A percentile compares a stretch with the other conserved stretches of the same genome.
Conservation (phyloP, 805 yeast species). For the Kregervanrija fluxuum region DNA sequence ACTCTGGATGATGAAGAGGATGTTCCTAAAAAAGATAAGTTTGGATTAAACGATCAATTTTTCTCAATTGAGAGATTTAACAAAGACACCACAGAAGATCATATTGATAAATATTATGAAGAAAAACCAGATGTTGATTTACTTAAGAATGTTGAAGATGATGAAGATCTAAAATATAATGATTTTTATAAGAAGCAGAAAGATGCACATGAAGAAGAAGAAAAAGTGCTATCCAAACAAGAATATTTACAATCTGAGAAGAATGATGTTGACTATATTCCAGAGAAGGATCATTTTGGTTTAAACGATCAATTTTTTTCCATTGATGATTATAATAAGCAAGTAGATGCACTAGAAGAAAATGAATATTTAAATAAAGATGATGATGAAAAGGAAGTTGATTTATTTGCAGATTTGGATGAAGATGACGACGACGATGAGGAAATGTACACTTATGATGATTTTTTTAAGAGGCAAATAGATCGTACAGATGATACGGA, state of each 20-base stretch:
- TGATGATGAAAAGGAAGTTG: slow-evolving; percentile 44
- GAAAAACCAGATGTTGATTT: background rate
- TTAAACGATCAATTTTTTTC: slow-evolving; percentile 80
- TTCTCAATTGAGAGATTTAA: slow-evolving; percentile 75
- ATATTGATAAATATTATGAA: too few species aligned
- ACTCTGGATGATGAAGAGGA: slow-evolving; percentile 23
- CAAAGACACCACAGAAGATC: slow-evolving; percentile 3
- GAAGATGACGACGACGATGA: slow-evolving; percentile 38
- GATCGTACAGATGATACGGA: slow-evolving; percentile 11
- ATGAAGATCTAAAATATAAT: slow-evolving; percentile 31
- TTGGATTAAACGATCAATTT: slow-evolving; percentile 75
- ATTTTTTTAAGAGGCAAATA: slow-evolving; percentile 46
- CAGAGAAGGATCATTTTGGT: slow-evolving; percentile 48
- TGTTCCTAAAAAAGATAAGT: slow-evolving; percentile 37
- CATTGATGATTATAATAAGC: slow-evolving; percentile 58
- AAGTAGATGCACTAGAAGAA: slow-evolving; percentile 21
- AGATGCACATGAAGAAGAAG: slow-evolving; percentile 35
- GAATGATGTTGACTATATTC: slow-evolving; percentile 17
- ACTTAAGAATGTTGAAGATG: slow-evolving; percentile 19
- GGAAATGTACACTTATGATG: slow-evolving; percentile 51
- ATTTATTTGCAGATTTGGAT: slow-evolving; percentile 44
- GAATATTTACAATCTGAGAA: slow-evolving; percentile 13
- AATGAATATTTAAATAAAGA: slow-evolving; percentile 38
- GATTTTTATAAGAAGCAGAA: slow-evolving; percentile 18
- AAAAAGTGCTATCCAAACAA: slow-evolving; percentile 25